phyloP scores from a whole-genome alignment of 257 asterid species.

The Solanum microdontum region DNA sequence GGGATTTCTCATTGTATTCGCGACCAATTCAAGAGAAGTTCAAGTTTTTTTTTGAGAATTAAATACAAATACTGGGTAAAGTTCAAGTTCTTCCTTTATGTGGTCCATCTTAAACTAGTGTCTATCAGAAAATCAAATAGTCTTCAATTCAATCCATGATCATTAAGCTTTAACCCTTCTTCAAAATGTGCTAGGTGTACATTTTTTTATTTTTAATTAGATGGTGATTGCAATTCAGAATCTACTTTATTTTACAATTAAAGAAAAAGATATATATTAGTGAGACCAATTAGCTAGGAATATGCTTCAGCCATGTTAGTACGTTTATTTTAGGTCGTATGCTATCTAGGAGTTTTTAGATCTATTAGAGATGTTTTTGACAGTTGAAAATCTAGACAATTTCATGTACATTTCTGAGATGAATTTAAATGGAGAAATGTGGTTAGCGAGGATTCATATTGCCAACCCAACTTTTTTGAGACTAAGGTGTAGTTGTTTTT shows the following conservation, averaged over 20 bases:
- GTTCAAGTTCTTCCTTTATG: too few relatives aligned
- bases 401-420: not conserved
- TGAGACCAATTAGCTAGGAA: not conserved
- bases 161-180: not conserved
- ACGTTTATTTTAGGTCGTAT: not conserved
- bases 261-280: not conserved
- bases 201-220: not conserved
- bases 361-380: not conserved
- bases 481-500: not conserved
- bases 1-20: too few relatives aligned
- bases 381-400: not conserved
- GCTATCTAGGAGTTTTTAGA: not conserved
- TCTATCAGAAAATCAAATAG: not conserved
- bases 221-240: not conserved
- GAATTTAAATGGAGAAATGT: not conserved
- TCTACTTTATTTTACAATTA: not conserved
- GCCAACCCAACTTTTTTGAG: not conserved
- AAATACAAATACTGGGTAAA: too few relatives aligned
- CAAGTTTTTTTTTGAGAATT: too few relatives aligned
- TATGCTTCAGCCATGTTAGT: too few relatives aligned
- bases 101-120: not conserved
- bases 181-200: not conserved
- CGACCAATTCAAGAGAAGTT: too few relatives aligned
- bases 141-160: not conserved
- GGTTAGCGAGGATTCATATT: not conserved